Conservation (phyloP, 306 rosid species). For the Sindora glabra region DNA sequence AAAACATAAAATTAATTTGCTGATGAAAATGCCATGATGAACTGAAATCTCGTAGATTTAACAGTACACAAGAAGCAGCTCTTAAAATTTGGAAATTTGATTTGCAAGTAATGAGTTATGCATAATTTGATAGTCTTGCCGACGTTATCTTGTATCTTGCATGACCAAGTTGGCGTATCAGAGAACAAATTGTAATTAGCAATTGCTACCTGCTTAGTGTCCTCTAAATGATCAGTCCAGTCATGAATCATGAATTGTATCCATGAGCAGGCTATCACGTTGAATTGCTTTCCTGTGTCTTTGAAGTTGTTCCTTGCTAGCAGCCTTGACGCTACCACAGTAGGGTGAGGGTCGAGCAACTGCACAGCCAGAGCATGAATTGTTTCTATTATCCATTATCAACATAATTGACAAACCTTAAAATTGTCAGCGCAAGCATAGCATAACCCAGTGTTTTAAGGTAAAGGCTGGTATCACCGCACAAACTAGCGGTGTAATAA, state of each 20-base stretch:
- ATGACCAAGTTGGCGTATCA: neutral
- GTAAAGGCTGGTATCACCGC: too few species aligned
- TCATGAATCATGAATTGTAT: slow-evolving; percentile 83
- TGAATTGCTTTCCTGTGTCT: slow-evolving; percentile 64
- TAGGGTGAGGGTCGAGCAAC: slow-evolving; percentile 63
- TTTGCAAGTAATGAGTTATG: too few species aligned
- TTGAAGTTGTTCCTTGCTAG: slow-evolving; percentile 50
- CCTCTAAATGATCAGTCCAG: slow-evolving; percentile 81
- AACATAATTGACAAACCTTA: too few species aligned
- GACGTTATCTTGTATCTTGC: too few species aligned
- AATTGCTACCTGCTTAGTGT: slow-evolving; percentile 46
- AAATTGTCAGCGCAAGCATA: too few species aligned
- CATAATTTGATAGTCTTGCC: too few species aligned
- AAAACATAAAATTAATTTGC: neutral
- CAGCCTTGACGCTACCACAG: slow-evolving; percentile 56
- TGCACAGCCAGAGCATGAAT: neutral
- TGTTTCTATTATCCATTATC: neutral
- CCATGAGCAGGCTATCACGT: slow-evolving; percentile 76
- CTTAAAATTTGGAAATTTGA: too few species aligned
- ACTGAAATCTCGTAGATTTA: too few species aligned
- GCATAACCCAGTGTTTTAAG: too few species aligned
- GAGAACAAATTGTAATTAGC: neutral
- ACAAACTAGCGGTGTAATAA: too few species aligned
- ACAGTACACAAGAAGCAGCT: too few species aligned
- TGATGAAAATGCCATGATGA: too few species aligned